Evolutionary conservation across 495 filamentous ascomycete species (phyloP), one percentile per base, ranked within the genome.

Genomic region (Talaromyces borbonicus): DNA sequence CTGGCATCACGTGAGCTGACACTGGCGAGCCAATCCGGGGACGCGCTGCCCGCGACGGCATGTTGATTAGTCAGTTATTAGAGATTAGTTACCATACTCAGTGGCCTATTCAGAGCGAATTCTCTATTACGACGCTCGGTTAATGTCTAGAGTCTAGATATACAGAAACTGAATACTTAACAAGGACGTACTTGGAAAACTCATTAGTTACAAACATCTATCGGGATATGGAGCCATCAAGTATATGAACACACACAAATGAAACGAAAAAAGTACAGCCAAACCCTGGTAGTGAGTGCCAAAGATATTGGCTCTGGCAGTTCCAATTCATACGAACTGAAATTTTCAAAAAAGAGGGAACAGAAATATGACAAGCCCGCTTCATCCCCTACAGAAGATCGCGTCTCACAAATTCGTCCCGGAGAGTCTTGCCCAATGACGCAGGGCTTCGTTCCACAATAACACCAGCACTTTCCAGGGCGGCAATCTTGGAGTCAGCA

Each of bases 391-490:
- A 99, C 67, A 99, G 79, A 60, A 99, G 72, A 69, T 99, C 92
- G 57, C 85, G 76, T 74, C 93, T 85, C 58, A 97, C 85, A 63
- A 99, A 99, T 71, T 97, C 86, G 40, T 83, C 84, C 56, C 89
- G 84, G 60, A 99, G 72, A 43, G 87, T 81, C 78, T 95, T 95
- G 53, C 92, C 92, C 44, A 99, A 75, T 42, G 74, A 60, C 51
- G 92, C 92, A 54, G 92, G 92, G 60, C 87, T 94, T 60, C 92
- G 79, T 80, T 97, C 92, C 30, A 99, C 92, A 57, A 95, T 75
- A 49, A 96, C 92, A 61, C 92, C 92, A 43, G 93, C 93, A 52
- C 77, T 76, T 71, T 97, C 85, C 26, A 99, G 79, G 47, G 92
- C 92, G 56, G 78, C 68, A 67, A 99, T 99, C 81, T 99, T 99